Conservation (phyloP, 2,329 filamentous ascomycete species). For the Diatrype stigma region DNA sequence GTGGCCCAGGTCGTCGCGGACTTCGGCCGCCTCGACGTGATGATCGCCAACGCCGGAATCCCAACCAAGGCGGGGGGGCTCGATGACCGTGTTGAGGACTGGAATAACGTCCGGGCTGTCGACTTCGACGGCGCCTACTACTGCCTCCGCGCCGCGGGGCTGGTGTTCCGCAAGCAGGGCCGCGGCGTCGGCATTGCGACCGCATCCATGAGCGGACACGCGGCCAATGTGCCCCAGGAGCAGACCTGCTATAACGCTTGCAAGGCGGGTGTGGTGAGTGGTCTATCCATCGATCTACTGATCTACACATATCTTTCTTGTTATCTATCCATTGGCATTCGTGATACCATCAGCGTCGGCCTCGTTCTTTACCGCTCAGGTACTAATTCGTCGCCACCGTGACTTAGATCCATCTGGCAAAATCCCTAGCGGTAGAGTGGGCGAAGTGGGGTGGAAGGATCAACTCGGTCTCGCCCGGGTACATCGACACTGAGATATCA, state of each 20-base stretch:
- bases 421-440: conserved; percentile 29
- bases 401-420: conserved; percentile 28
- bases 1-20: conserved; percentile 24
- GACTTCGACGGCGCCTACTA: conserved; percentile 32
- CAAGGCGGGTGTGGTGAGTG: conserved; percentile 6
- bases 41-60: conserved; percentile 32
- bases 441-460: conserved; percentile 25
- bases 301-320: too few relatives aligned
- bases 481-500: conserved; percentile 33
- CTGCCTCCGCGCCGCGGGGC: conserved; percentile 28
- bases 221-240: conserved; percentile 23
- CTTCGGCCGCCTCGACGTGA: conserved; percentile 31
- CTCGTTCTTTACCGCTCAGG: too few relatives aligned
- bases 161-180: conserved; percentile 28
- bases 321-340: too few relatives aligned
- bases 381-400: background rate
- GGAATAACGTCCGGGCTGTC: conserved; percentile 23
- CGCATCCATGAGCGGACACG: conserved; percentile 30
- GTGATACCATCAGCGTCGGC: too few relatives aligned
- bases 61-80: conserved; percentile 28
- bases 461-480: conserved; percentile 31
- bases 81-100: conserved; percentile 26
- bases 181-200: conserved; percentile 32
- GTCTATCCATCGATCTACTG: background rate
- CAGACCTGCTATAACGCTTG: conserved; percentile 26